phyloP scores from a whole-genome alignment of 352 stramenopile species.

The Blastocystis sp. region DNA sequence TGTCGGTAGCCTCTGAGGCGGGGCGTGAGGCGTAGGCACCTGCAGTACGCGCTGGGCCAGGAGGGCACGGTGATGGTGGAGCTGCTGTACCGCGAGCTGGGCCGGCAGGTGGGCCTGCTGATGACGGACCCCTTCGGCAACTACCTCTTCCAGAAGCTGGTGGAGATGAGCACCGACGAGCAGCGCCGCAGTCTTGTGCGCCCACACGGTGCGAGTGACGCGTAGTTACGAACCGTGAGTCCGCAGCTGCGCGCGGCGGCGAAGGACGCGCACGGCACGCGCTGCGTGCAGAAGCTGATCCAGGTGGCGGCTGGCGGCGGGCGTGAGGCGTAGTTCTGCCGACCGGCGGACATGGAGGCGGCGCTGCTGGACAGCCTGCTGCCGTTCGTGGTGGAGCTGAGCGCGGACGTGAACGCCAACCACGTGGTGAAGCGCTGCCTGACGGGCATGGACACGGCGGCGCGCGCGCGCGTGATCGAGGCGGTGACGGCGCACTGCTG shows the following conservation, averaged over 20 bases:
- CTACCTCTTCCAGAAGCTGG: constrained; percentile 97
- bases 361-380: constrained; percentile 86
- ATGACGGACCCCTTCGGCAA: constrained; percentile 78
- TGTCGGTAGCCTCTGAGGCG: too few relatives aligned
- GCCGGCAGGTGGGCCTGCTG: neutral
- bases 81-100: neutral
- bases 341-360: constrained; percentile 77
- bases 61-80: constrained; percentile 17
- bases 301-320: constrained; percentile 73
- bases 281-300: constrained; percentile 97
- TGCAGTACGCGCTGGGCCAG: constrained; percentile 19
- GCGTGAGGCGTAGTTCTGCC: constrained; percentile 75
- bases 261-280: constrained; percentile 92
- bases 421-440: constrained; percentile 93
- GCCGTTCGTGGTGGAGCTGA: constrained; percentile 86
- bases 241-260: constrained; percentile 88
- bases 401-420: constrained; percentile 93
- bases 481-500: constrained; percentile 84
- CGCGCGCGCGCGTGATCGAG: constrained; percentile 78
- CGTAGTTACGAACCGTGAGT: constrained; percentile 73
- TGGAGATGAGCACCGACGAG: constrained; percentile 85
- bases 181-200: constrained; percentile 85
- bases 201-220: neutral
- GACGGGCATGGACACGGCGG: too few relatives aligned
- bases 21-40: neutral